Evolutionary conservation across 2,329 filamentous ascomycete genomes (phyloP).

Genomic region (Colletotrichum navitas): DNA sequence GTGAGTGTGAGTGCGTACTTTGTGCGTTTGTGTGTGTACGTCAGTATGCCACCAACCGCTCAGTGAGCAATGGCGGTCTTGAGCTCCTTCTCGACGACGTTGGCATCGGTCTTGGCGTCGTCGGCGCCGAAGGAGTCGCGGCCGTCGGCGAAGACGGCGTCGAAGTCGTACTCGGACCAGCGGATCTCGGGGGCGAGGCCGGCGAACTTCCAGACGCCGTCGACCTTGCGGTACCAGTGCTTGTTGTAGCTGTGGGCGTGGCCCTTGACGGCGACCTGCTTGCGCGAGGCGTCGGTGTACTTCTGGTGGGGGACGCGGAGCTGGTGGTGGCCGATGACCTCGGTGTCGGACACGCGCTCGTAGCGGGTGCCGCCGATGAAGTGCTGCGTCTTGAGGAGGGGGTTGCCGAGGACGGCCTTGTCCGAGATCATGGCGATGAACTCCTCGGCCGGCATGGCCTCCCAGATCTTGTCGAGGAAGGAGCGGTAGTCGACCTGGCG

Average conservation of each 20-base stretch:
- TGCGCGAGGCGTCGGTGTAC: slow-evolving; percentile 64
- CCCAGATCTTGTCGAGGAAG: slow-evolving; percentile 71
- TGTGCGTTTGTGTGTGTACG: no score
- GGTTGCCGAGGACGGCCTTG: slow-evolving; percentile 69
- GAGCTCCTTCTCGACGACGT: slow-evolving; percentile 38
- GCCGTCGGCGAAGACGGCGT: slow-evolving; percentile 60
- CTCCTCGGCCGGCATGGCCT: slow-evolving; percentile 71
- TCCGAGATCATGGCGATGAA: slow-evolving; percentile 71
- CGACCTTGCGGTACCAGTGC: slow-evolving; percentile 69
- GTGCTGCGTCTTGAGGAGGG: slow-evolving; percentile 73
- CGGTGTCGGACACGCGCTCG: slow-evolving; percentile 68
- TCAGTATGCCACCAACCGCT: not conserved
- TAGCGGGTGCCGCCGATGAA: slow-evolving; percentile 71
- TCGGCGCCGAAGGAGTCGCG: slow-evolving; percentile 38
- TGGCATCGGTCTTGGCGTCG: slow-evolving; percentile 16
- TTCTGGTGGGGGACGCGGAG: slow-evolving; percentile 72
- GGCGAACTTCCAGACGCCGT: slow-evolving; percentile 73
- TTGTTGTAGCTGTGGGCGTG: slow-evolving; percentile 70
- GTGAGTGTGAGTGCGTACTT: no score
- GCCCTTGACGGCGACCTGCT: slow-evolving; percentile 67
- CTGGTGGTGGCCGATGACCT: slow-evolving; percentile 72
- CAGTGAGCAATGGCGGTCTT: slow-evolving; percentile 25
- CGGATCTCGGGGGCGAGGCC: slow-evolving; percentile 67
- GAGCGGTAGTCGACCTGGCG: slow-evolving; percentile 77
- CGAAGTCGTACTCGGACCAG: slow-evolving; percentile 70